A percentile compares a stretch with the other conserved stretches of the same genome.
These are phyloP conservation scores for Didymellaceae sp. DNA, from an alignment of 2,329 filamentous ascomycete genomes.

Conservation along the genomic window DNA sequence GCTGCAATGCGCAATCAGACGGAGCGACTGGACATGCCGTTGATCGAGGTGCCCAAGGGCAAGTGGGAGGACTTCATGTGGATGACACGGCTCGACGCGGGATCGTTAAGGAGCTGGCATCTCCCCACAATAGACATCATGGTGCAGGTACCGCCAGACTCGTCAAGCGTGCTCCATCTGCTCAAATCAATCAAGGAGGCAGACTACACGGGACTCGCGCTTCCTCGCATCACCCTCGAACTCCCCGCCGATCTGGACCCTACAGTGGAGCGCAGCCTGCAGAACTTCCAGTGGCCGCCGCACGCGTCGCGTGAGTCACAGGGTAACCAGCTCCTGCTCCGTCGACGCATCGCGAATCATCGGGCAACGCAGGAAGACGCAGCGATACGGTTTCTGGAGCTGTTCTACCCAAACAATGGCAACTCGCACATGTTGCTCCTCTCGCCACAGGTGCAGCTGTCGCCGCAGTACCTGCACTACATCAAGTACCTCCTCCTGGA, in stretches of 20 bases:
- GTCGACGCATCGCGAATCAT: constrained; percentile 72
- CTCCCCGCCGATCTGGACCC: constrained; percentile 74
- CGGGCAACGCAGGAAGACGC: constrained; percentile 71
- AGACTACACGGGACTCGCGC: constrained; percentile 73
- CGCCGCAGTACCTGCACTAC: constrained; percentile 84
- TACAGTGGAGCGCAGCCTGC: constrained; percentile 67
- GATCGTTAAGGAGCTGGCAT: constrained; percentile 78
- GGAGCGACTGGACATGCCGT: constrained; percentile 59
- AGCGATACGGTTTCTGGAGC: constrained; percentile 78
- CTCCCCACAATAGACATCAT: constrained; percentile 80
- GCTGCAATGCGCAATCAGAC: constrained; percentile 65
- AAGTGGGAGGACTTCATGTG: constrained; percentile 71
- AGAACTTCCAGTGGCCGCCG: constrained; percentile 70
- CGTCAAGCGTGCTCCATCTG: constrained; percentile 78
- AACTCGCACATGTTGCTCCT: constrained; percentile 82
- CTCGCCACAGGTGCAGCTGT: constrained; percentile 80
- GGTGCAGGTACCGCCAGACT: constrained; percentile 73
- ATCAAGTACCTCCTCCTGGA: constrained; percentile 79
- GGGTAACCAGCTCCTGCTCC: constrained; percentile 65
- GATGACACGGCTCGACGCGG: constrained; percentile 78
- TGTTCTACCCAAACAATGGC: constrained; percentile 77
- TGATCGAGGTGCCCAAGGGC: constrained; percentile 76
- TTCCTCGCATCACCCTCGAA: constrained; percentile 83
- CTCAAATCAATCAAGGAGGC: constrained; percentile 76
- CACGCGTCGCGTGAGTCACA: constrained; percentile 49